Base-by-base conservation (phyloP, 2,329 filamentous ascomycete species). In the Cadophora sp. region DNA sequence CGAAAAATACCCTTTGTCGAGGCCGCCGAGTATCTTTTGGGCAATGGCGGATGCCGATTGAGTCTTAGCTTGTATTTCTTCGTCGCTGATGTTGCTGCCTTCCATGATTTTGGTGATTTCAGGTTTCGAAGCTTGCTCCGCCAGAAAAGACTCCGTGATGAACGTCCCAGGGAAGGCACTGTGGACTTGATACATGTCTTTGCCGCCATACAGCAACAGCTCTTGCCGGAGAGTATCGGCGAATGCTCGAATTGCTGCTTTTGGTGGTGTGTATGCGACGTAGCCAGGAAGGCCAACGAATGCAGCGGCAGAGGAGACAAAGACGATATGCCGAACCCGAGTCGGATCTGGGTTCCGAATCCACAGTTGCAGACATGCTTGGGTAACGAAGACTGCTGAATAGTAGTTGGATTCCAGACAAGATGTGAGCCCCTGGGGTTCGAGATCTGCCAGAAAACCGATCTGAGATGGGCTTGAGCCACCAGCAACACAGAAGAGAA, bases 191-290 rank as follows among this genome's bases (percentile, higher is more conserved):
- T 65, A 65, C 51, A 53, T 59, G 43, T 65, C 59, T 18, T 59
- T 65, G 5, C 16, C 56, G 22, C 62, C 66, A 45, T 68, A 68
- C 9, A 68, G 30, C 9, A 68, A 33, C 14, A 68, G 30, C 51
- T 68, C 66, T 53, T 68, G 58, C 1, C 66, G 66, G 4, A 68
- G 62, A 18, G 66, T 68, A 30, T 68, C 66, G 41, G 66, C 66
- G 20, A 68, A 65, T 30, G 66, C 62, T 20, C 66, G 66, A 33
- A 68, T 50, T 41, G 66, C 66, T 43, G 63, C 66, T 53, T 68
- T 68, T 24, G 62, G 30, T 5, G 66, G 59, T 0, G 66, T 65
- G 51, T 68, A 65, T 14, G 66, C 66, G 11, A 59, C 59, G 33
- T 68, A 68, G 14, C 62, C 62, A 33, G 66, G 66, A 36, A 68